phyloP scores from a whole-genome alignment of 257 asterid genomes.

The Petunia secreta region DNA sequence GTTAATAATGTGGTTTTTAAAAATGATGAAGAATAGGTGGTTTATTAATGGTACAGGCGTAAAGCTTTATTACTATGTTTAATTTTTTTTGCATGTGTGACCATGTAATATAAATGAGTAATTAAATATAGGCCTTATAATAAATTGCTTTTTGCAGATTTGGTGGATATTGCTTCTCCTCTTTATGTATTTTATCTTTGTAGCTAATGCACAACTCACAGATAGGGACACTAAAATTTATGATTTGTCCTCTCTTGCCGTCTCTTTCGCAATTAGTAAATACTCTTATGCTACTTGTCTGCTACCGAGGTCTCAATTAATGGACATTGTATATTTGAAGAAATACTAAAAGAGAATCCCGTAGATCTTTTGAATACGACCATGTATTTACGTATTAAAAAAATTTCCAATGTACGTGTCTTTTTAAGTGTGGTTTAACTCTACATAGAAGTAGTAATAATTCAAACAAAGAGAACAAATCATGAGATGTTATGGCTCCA shows the following conservation, averaged over 20 bases:
- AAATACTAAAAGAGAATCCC: too few species aligned
- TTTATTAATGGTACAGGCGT: background rate
- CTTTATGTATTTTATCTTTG: background rate
- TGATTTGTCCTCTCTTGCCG: background rate
- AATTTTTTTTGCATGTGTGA: background rate
- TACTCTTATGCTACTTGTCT: background rate
- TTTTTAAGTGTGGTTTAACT: too few species aligned
- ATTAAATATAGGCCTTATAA: slow-evolving; percentile 5
- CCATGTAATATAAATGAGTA: slow-evolving; percentile 1
- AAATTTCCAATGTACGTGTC: too few species aligned
- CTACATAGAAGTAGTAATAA: too few species aligned
- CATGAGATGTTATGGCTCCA: too few species aligned
- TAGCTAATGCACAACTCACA: background rate
- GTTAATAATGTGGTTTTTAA: background rate
- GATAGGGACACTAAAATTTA: background rate
- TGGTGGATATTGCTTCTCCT: background rate
- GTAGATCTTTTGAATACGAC: background rate
- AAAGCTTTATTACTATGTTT: slow-evolving; percentile 8
- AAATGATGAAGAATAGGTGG: background rate
- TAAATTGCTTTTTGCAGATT: slow-evolving; percentile 18
- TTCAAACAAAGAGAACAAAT: too few species aligned
- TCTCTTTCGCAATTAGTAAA: background rate
- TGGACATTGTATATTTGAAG: background rate
- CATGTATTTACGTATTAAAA: background rate
- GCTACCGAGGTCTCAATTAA: background rate